Conservation (phyloP, 208 protist genomes). For the Strigomonas culicis region DNA sequence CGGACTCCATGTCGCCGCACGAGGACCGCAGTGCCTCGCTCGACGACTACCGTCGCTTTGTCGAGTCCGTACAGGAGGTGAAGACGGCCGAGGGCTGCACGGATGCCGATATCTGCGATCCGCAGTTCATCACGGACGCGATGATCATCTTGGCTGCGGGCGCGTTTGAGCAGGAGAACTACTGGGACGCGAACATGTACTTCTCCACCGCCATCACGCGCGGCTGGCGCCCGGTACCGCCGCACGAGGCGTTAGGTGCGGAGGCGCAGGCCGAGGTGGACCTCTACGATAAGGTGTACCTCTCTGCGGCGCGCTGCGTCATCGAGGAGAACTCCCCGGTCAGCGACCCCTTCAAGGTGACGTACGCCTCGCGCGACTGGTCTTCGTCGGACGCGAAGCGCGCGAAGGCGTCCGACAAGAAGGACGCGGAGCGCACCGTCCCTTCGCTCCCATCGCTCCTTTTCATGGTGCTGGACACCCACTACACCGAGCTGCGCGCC, state of each 20-base stretch:
- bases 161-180: conserved; percentile 54
- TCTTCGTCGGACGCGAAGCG: conserved; percentile 18
- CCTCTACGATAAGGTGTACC: conserved; percentile 67
- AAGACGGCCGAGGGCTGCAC: neutral
- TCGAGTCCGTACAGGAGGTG: conserved; percentile 25
- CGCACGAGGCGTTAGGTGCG: neutral
- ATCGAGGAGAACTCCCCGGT: conserved; percentile 37
- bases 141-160: conserved; percentile 79
- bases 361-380: conserved; percentile 68
- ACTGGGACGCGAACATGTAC: conserved; percentile 47
- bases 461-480: conserved; percentile 68
- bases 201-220: conserved; percentile 69
- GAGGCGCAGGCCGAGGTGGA: neutral
- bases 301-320: conserved; percentile 63
- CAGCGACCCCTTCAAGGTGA: conserved; percentile 79
- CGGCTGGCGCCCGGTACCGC: conserved; percentile 58
- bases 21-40: conserved; percentile 60
- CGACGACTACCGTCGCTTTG: conserved; percentile 50
- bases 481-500: conserved; percentile 57
- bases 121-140: conserved; percentile 57
- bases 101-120: conserved; percentile 28
- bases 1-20: conserved; percentile 11
- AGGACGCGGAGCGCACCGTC: conserved; percentile 56
- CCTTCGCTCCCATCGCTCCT: conserved; percentile 51
- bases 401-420: conserved; percentile 25